Evolutionary conservation across 1,139 yeast genomes (phyloP).

Genomic region (Groenewaldozyma sp.): DNA sequence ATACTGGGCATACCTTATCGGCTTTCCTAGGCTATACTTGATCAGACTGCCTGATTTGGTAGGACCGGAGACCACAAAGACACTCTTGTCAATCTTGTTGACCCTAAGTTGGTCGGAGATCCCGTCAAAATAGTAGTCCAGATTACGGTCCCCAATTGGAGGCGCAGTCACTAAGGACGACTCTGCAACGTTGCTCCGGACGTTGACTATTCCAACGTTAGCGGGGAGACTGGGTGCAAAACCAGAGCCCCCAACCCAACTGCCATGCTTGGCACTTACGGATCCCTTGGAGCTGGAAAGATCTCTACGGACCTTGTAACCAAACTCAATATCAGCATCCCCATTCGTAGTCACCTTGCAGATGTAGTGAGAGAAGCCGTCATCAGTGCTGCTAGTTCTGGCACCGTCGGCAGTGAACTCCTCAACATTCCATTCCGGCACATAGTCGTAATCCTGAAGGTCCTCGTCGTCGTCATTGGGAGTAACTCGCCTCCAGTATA

Average conservation of each 20-base stretch:
- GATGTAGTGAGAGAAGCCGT: too few relatives aligned
- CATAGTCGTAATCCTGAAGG: too few relatives aligned
- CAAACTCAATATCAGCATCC: conserved; percentile 1
- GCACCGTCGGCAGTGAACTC: too few relatives aligned
- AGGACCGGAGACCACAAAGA: neutral
- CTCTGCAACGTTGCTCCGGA: neutral
- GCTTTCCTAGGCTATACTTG: conserved; percentile 6
- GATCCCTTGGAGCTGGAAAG: too few relatives aligned
- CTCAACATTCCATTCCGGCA: too few relatives aligned
- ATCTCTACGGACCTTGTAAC: neutral
- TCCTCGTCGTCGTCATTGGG: too few relatives aligned
- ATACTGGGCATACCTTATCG: conserved; percentile 5
- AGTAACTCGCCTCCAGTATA: too few relatives aligned
- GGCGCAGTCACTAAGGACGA: neutral
- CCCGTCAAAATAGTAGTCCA: neutral
- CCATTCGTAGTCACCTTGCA: too few relatives aligned
- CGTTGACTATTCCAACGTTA: neutral
- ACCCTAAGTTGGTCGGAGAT: neutral
- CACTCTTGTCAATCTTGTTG: neutral
- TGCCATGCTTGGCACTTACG: neutral
- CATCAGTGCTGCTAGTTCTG: too few relatives aligned
- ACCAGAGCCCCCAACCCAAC: neutral
- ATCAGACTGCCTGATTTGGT: neutral
- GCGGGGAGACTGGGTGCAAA: neutral
- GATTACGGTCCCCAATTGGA: neutral